A percentile compares a stretch with the other conserved stretches of the same genome.
phyloP scores from a whole-genome alignment of 495 filamentous ascomycete genomes.

The Trichoderma erinaceum region DNA sequence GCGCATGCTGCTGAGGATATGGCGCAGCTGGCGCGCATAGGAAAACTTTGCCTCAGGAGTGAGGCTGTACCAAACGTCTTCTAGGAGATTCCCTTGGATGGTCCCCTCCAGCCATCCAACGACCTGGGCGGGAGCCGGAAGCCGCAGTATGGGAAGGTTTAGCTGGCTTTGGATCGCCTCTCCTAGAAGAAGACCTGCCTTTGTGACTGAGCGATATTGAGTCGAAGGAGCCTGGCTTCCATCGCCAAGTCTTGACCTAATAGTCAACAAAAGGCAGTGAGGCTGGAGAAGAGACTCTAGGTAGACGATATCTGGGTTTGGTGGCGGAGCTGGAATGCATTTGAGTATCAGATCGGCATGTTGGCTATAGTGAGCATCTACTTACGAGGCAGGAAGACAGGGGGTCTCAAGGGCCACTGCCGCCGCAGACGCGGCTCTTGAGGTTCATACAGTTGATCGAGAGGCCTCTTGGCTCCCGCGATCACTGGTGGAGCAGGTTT shows the following conservation, averaged over 20 bases:
- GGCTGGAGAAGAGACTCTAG: not conserved
- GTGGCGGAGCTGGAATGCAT: not conserved
- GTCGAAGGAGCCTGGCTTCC: not conserved
- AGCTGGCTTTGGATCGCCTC: not conserved
- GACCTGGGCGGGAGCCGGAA: not conserved
- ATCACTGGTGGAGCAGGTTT: not conserved
- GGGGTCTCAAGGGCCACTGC: not conserved
- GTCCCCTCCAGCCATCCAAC: not conserved
- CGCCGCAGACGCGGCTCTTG: not conserved
- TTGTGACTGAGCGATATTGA: not conserved
- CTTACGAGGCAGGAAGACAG: not conserved
- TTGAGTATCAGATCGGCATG: not conserved
- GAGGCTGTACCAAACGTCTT: not conserved
- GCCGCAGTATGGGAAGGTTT: not conserved
- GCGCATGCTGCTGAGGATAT: not conserved
- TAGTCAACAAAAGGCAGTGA: not conserved
- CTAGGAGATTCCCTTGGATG: not conserved
- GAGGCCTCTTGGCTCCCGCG: conserved; percentile 7
- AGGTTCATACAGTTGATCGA: not conserved
- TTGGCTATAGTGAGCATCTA: not conserved
- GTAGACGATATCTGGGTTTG: not conserved
- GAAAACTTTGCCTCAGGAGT: conserved; percentile 3
- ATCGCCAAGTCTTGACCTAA: not conserved
- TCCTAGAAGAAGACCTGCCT: not conserved
- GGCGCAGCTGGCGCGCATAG: not conserved